phyloP scores from a whole-genome alignment of 495 filamentous ascomycete genomes.

The Delitschia confertaspora region DNA sequence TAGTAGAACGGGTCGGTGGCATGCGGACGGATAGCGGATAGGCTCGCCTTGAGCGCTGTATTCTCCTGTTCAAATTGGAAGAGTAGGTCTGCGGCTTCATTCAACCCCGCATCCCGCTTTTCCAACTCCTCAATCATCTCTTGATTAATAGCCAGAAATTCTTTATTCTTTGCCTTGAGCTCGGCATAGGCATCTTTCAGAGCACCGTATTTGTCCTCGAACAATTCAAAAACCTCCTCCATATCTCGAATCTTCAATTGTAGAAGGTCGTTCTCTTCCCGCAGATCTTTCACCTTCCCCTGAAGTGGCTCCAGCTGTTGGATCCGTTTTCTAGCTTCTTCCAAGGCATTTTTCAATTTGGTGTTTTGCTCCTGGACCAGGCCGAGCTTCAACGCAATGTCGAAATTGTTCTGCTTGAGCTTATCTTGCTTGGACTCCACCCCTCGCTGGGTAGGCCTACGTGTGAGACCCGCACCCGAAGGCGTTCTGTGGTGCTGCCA shows the following conservation, averaged over 20 bases:
- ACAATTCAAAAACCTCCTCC: constrained; percentile 29
- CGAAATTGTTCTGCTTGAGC: constrained; percentile 81
- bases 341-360: constrained; percentile 53
- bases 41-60: background rate
- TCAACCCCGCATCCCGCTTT: constrained; percentile 65
- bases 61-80: constrained; percentile 54
- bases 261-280: constrained; percentile 7
- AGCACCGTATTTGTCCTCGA: constrained; percentile 26
- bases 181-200: no score
- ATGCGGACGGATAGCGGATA: no score
- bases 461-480: constrained; percentile 7
- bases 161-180: constrained; percentile 27
- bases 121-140: constrained; percentile 60
- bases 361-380: constrained; percentile 53
- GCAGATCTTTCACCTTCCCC: constrained; percentile 27
- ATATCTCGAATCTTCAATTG: constrained; percentile 21
- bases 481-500: constrained; percentile 13
- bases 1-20: background rate
- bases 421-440: constrained; percentile 37
- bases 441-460: constrained; percentile 20
- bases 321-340: constrained; percentile 46
- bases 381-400: constrained; percentile 76
- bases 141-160: constrained; percentile 50
- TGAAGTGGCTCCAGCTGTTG: constrained; percentile 28
- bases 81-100: constrained; percentile 76